phyloP scores from a whole-genome alignment of 257 asterid species.

The Nicotiana noctiflora region DNA sequence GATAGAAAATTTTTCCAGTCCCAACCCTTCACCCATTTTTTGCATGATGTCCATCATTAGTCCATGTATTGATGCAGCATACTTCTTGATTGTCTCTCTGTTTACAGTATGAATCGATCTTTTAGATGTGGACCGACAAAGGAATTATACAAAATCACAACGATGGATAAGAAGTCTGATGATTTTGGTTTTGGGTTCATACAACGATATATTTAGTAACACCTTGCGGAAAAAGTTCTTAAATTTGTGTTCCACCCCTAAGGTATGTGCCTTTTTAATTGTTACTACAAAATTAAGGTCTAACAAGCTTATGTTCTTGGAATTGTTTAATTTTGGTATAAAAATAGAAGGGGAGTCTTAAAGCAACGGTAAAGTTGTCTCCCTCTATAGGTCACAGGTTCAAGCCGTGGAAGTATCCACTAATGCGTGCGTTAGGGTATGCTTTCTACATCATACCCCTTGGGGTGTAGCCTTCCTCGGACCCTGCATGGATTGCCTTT shows the following conservation, averaged over 20 bases:
- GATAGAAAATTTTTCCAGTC: constrained; percentile 23
- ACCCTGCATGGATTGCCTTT: no score
- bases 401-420: no score
- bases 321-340: background rate
- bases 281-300: background rate
- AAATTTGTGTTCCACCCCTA: background rate
- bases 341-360: background rate
- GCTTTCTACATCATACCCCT: no score
- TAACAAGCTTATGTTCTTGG: background rate
- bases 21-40: constrained; percentile 44
- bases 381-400: no score
- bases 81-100: constrained; percentile 44
- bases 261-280: background rate
- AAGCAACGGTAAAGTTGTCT: no score
- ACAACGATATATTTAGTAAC: background rate
- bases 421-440: no score
- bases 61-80: constrained; percentile 49
- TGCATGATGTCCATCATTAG: constrained; percentile 30
- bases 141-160: background rate
- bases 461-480: no score
- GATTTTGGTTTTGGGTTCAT: no score
- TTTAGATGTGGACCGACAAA: background rate
- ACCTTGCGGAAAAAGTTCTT: background rate
- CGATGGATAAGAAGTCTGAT: background rate
- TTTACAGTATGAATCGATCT: background rate